Evolutionary conservation across 2,329 filamentous ascomycete genomes (phyloP), one percentile per base, ranked within the genome.

Genomic region (Fusarium chuoi): DNA sequence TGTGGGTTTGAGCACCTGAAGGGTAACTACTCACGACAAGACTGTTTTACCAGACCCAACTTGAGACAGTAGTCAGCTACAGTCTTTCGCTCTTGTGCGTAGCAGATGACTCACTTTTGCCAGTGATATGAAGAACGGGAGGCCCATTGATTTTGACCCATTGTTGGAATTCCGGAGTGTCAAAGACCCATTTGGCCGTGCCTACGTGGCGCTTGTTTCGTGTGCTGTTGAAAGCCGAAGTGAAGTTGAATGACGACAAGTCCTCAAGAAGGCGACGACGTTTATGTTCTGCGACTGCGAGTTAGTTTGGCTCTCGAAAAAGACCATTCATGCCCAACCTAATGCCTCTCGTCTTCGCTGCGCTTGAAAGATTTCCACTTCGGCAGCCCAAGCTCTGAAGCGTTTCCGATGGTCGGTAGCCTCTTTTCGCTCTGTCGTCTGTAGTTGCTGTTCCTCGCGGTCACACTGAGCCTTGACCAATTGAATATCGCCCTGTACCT

Each of bases 21-120:
- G 22, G 1, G 1, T 11, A 2, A 30, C 14, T 6, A 49, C 71
- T 12, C 11, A 73, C 71, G 54, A 26, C 7, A 75, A 17, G 7
- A 75, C 55, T 4, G 71, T 68, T 38, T 75, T 75, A 6, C 73
- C 73, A 39, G 73, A 75, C 2, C 71, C 73, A 46, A 75, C 73
- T 75, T 8, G 0, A 17, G 3, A 11, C 0, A 0, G 3, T 12
- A 1, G 13, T 26, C 8, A 35, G 41, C 24, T 22, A 4, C 11
- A n/a, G 4, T 10, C 14, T 10, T 13, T 17, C 6, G 3, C 5
- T 5, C 5, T 3, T 1, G 10, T 38, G 7, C 0, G 26, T 13
- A n/a, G 12, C 8, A 14, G 26, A 14, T 22, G 4, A 60, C 61
- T 24, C 28, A 73, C 73, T 75, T 12, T 75, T 75, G 0, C 73